phyloP scores from a whole-genome alignment of 257 asterid genomes.

The Fraxinus cuspidata region DNA sequence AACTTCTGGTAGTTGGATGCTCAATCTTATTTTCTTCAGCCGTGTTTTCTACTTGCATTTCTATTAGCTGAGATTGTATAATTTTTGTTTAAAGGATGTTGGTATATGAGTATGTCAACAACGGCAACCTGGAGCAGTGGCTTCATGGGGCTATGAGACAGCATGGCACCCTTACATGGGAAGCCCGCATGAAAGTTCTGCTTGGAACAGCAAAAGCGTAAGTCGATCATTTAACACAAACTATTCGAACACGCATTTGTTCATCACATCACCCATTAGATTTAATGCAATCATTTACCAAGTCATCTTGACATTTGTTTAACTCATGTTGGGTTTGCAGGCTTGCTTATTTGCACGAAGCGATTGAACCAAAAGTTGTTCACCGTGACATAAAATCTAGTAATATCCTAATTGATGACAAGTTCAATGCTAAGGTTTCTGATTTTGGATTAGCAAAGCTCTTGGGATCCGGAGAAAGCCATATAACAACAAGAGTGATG shows the following conservation, averaged over 20 bases:
- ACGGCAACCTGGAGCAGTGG: slow-evolving; percentile 97
- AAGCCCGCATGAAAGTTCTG: slow-evolving; percentile 90
- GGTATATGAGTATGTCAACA: slow-evolving; percentile 92
- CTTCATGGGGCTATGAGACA: slow-evolving; percentile 96
- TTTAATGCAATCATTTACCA: neutral
- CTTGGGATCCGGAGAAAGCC: slow-evolving; percentile 92
- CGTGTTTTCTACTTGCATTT: slow-evolving; percentile 10
- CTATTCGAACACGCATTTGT: neutral
- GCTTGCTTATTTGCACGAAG: slow-evolving; percentile 94
- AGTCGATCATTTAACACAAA: slow-evolving; percentile 34
- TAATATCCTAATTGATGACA: slow-evolving; percentile 81
- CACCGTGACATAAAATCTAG: slow-evolving; percentile 98
- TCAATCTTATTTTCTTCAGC: neutral
- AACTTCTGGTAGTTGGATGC: neutral
- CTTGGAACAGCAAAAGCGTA: slow-evolving; percentile 99
- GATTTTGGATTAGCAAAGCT: slow-evolving; percentile 98
- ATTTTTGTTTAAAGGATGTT: slow-evolving; percentile 61
- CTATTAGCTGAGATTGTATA: slow-evolving; percentile 8
- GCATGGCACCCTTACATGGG: slow-evolving; percentile 85
- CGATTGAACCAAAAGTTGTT: slow-evolving; percentile 93
- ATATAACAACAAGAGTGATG: slow-evolving; percentile 95
- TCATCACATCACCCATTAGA: neutral
- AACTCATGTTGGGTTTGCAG: slow-evolving; percentile 42
- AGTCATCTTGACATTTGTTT: slow-evolving; percentile 6
- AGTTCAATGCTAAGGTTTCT: slow-evolving; percentile 86